phyloP scores from a whole-genome alignment of 345 rosid genomes.

The Litchi chinensis region DNA sequence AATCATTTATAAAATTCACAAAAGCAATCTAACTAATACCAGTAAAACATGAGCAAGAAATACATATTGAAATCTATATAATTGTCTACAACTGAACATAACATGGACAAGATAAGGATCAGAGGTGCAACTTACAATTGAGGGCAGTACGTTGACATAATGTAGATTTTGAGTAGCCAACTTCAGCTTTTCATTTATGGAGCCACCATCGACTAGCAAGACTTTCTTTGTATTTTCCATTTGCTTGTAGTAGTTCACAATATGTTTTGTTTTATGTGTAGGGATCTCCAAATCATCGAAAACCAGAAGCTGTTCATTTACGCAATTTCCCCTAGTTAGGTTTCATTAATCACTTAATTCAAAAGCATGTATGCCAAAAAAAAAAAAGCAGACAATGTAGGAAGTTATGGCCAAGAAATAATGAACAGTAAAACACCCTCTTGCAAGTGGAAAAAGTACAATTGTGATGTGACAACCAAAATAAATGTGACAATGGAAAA shows the following conservation, averaged over 20 bases:
- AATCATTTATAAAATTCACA: background rate
- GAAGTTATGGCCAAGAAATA: background rate
- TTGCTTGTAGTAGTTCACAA: conserved; percentile 64
- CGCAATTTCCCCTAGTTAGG: conserved; percentile 20
- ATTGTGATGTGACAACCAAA: background rate
- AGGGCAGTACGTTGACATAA: conserved; percentile 79
- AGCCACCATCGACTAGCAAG: conserved; percentile 77
- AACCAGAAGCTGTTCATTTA: conserved; percentile 65
- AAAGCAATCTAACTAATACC: background rate
- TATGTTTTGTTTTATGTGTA: conserved; percentile 82
- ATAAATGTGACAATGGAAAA: background rate
- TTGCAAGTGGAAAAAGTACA: background rate
- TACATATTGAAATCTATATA: background rate
- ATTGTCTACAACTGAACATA: background rate
- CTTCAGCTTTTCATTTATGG: conserved; percentile 82
- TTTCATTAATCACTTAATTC: conserved; percentile 7
- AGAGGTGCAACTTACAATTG: conserved; percentile 66
- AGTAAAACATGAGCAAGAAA: background rate
- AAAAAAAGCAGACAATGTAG: background rate
- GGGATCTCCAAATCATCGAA: conserved; percentile 83
- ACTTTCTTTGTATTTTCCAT: conserved; percentile 85
- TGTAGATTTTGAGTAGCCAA: conserved; percentile 88
- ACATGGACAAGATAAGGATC: background rate
- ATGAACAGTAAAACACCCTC: background rate
- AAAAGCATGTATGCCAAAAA: background rate